Base-by-base conservation (phyloP, 2,329 filamentous ascomycete genomes). In the Didymella arachidicola region DNA sequence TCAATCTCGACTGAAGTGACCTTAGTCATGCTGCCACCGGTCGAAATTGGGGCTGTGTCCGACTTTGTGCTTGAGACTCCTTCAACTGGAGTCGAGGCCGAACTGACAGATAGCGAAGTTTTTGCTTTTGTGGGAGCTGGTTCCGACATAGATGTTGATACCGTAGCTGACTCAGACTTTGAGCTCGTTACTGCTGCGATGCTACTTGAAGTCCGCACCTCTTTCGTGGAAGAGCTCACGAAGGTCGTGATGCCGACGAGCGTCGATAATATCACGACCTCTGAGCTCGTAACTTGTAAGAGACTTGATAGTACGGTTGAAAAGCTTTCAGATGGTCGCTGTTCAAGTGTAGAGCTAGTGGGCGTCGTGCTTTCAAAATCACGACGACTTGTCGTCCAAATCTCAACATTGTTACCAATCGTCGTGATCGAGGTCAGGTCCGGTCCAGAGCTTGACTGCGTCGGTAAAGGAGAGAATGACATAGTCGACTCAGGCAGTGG, bases 261-360 rank as follows among this genome's bases (percentile, higher is more conserved):
- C 5, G 39, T 32, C 2, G 58, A 53, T 1, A 25, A 8, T 4
- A 27, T 22, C 22, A 22, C 25, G 14, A 2, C 7, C 39, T 38
- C 18, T 29, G 49, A 57, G 22, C 19, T 50, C 16, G 36, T 18
- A n/a, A 18, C 16, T 27, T 14, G 22, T 8, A 25, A 45, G 16
- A 29, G 19, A 25, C 12, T 44, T 18, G 43, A 18, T 3, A 18
- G 42, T 12, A 7, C 12, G 22, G 26, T 25, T n/a, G 32, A 32
- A 19, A 44, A 14, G 25, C 16, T n/a, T 8, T 19, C 4, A 7
- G 50, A 41, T 41, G 56, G 10, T 11, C 26, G 39, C 14, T 42
- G 56, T 34, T 32, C 43, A 6, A 27, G 32, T 36, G 50, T 10
- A 19, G 39, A 53, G 19, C 44, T 49, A n/a, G n/a, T n/a, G 26